Conservation (phyloP, 2,329 filamentous ascomycete genomes). For the Mollisia scopiformis region DNA sequence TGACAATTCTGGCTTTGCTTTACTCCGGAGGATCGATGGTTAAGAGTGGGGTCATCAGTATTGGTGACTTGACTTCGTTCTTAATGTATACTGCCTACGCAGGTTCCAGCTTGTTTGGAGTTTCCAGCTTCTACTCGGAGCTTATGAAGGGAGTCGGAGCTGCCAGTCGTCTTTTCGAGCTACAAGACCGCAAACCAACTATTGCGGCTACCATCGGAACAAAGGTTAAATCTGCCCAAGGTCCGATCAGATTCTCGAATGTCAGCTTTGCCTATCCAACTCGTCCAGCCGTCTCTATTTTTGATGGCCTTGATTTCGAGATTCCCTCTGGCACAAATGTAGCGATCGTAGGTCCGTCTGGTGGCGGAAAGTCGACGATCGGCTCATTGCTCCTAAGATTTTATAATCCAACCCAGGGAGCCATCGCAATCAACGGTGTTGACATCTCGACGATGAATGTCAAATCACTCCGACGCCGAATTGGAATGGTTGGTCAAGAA, state of each 20-base stretch:
- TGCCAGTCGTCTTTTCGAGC: constrained; percentile 92
- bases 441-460: constrained; percentile 88
- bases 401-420: constrained; percentile 79
- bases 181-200: constrained; percentile 85
- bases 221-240: constrained; percentile 81
- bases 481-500: constrained; percentile 94
- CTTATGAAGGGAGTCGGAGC: constrained; percentile 99
- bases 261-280: constrained; percentile 93
- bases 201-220: constrained; percentile 85
- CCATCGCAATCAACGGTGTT: constrained; percentile 80
- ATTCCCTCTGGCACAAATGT: constrained; percentile 94
- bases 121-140: constrained; percentile 96
- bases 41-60: constrained; percentile 79
- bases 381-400: constrained; percentile 90
- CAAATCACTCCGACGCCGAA: constrained; percentile 88
- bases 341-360: constrained; percentile 93
- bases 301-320: constrained; percentile 84
- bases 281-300: constrained; percentile 87
- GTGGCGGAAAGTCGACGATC: constrained; percentile 95
- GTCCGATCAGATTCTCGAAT: constrained; percentile 84
- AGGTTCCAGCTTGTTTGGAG: constrained; percentile 84
- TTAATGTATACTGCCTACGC: constrained; percentile 96
- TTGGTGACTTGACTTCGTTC: constrained; percentile 94
- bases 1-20: constrained; percentile 90
- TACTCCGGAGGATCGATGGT: constrained; percentile 92